These are phyloP conservation scores for Emergomyces orientalis DNA, from an alignment of 2,329 filamentous ascomycete species.

Conservation along the genomic window DNA sequence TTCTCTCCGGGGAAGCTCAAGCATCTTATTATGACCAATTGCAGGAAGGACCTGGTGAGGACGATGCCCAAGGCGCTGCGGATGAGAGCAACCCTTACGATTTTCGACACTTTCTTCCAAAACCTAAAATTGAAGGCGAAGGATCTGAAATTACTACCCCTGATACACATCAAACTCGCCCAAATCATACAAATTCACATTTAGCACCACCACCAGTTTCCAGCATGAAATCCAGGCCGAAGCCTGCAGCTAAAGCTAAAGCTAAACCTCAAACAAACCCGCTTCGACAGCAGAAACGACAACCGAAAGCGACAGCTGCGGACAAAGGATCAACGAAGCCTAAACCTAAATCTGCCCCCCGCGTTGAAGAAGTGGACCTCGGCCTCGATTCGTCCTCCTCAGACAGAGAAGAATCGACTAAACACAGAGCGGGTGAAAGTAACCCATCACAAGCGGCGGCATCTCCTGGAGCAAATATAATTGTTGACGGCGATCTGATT, in stretches of 20 bases:
- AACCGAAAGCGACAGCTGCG: conserved; percentile 18
- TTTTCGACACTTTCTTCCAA: conserved; percentile 41
- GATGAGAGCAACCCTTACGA: conserved; percentile 42
- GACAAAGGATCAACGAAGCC: conserved; percentile 18
- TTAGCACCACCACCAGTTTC: conserved; percentile 23
- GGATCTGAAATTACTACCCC: conserved; percentile 29
- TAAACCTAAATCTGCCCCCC: conserved; percentile 19
- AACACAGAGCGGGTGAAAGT: conserved; percentile 18
- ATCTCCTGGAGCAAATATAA: conserved; percentile 36
- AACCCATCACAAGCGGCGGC: conserved; percentile 24
- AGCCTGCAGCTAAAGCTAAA: conserved; percentile 16
- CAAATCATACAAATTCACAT: conserved; percentile 28
- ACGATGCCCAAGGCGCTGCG: conserved; percentile 31
- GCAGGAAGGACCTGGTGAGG: conserved; percentile 25
- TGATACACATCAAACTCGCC: conserved; percentile 26
- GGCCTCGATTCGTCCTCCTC: conserved; percentile 24
- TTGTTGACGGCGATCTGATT: conserved; percentile 39
- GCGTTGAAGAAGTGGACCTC: conserved; percentile 20
- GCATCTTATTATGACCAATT: conserved; percentile 27
- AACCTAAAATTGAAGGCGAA: conserved; percentile 26
- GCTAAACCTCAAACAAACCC: conserved; percentile 25
- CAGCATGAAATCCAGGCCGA: conserved; percentile 21
- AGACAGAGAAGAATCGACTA: conserved; percentile 25
- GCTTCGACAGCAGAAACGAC: conserved; percentile 24
- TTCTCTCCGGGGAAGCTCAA: conserved; percentile 30